These are phyloP conservation scores for Cutaneotrichosporon sp. DNA, from an alignment of 1,284 basidiomycete species.

Conservation along the genomic window DNA sequence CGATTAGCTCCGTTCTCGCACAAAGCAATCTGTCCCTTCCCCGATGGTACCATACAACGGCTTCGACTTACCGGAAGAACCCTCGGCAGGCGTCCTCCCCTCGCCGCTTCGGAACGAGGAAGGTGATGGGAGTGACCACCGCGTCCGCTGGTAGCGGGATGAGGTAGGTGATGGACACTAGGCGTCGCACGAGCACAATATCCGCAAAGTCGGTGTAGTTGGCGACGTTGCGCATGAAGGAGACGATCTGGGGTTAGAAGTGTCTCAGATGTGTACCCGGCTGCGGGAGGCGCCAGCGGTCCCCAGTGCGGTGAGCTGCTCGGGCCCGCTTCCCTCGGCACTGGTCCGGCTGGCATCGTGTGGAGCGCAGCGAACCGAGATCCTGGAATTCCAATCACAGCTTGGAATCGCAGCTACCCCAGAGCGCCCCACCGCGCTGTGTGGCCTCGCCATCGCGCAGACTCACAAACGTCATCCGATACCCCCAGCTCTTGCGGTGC, in stretches of 20 bases:
- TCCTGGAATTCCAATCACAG: no score
- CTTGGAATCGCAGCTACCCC: no score
- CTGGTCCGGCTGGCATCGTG: neutral
- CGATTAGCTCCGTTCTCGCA: conserved; percentile 3
- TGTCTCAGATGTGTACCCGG: neutral
- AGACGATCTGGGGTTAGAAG: conserved; percentile 32
- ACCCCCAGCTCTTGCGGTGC: conserved; percentile 53
- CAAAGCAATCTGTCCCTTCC: neutral
- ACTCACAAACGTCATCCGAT: conserved; percentile 51
- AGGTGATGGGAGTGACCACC: conserved; percentile 92
- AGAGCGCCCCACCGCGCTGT: no score
- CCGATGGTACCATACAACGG: neutral
- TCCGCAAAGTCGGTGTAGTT: conserved; percentile 82
- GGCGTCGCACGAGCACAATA: conserved; percentile 75
- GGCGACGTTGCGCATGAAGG: conserved; percentile 78
- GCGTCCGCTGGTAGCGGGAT: conserved; percentile 91
- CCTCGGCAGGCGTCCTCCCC: conserved; percentile 57
- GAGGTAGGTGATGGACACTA: conserved; percentile 78
- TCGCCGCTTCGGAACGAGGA: conserved; percentile 82
- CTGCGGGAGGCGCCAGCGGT: neutral
- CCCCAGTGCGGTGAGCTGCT: no score
- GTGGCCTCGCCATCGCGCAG: no score
- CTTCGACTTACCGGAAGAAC: conserved; percentile 33
- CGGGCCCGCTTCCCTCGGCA: no score
- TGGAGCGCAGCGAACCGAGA: neutral